These are phyloP conservation scores for Aureobasidium musti DNA, from an alignment of 2,329 filamentous ascomycete genomes.

Conservation along the genomic window DNA sequence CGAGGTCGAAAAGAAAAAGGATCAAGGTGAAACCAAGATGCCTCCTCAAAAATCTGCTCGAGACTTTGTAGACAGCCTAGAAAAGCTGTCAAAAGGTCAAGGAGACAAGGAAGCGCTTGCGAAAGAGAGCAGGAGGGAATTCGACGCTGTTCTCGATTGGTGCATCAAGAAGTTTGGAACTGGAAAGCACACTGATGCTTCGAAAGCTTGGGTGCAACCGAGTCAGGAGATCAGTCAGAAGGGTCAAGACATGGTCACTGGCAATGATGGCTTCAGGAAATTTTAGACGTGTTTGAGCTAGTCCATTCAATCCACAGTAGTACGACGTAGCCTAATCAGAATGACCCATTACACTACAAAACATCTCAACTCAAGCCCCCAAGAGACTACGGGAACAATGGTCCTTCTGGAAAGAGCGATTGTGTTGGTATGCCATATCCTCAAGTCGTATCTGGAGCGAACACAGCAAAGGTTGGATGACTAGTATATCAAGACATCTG, in stretches of 20 bases:
- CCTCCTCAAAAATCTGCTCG: slow-evolving; percentile 33
- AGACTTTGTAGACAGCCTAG: slow-evolving; percentile 44
- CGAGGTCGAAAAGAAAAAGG: slow-evolving; percentile 1
- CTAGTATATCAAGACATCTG: neutral
- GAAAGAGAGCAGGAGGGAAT: slow-evolving; percentile 44
- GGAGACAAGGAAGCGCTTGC: slow-evolving; percentile 41
- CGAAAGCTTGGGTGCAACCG: slow-evolving; percentile 47
- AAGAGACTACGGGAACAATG: neutral
- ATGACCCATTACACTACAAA: neutral
- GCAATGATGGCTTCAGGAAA: slow-evolving; percentile 48
- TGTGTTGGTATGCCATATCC: too few relatives aligned
- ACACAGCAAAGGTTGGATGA: neutral
- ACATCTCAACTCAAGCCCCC: neutral
- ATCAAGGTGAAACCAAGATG: slow-evolving; percentile 27
- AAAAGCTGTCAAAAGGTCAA: slow-evolving; percentile 41
- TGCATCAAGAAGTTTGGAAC: slow-evolving; percentile 52
- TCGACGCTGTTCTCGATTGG: slow-evolving; percentile 48
- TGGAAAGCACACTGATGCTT: slow-evolving; percentile 48
- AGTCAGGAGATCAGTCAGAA: slow-evolving; percentile 46
- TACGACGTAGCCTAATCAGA: neutral
- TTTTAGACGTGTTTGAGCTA: slow-evolving; percentile 42
- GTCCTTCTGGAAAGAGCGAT: neutral
- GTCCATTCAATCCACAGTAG: neutral
- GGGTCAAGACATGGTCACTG: slow-evolving; percentile 49
- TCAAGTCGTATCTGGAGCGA: neutral